These are phyloP conservation scores for Fusarium lyarnte DNA, from an alignment of 2,329 filamentous ascomycete species.

Conservation along the genomic window DNA sequence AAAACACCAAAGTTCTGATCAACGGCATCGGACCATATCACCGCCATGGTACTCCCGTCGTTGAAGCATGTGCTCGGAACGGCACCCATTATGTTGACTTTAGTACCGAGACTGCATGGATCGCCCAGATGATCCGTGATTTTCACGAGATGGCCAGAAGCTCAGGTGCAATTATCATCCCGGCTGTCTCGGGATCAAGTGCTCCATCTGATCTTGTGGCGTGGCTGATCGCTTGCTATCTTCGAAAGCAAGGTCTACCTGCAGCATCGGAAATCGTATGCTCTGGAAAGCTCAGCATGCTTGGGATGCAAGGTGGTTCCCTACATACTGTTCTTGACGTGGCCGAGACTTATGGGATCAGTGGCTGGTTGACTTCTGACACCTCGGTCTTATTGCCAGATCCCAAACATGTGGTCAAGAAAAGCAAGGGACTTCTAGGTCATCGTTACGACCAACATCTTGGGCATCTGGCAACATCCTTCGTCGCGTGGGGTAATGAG, in stretches of 20 bases:
- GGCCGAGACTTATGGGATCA: neutral
- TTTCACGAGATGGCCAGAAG: neutral
- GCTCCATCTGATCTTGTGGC: neutral
- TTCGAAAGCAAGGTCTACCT: neutral
- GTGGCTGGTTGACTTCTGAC: neutral
- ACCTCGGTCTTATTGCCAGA: neutral
- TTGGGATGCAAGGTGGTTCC: neutral
- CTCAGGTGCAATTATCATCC: neutral
- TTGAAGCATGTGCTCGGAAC: neutral
- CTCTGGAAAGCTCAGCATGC: neutral
- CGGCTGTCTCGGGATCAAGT: neutral
- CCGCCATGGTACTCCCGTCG: neutral
- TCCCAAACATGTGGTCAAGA: neutral
- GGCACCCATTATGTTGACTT: conserved; percentile 3
- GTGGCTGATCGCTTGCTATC: neutral
- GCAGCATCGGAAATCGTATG: neutral
- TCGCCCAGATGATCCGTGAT: neutral
- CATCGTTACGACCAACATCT: neutral
- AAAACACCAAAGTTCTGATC: neutral
- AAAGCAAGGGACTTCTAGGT: neutral
- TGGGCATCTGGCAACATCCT: neutral
- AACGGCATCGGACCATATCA: neutral
- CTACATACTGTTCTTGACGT: conserved; percentile 3
- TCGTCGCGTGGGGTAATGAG: neutral
- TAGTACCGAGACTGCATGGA: neutral